These are phyloP conservation scores for Phytophthora multivora DNA, from an alignment of 352 stramenopile genomes.

Conservation along the genomic window DNA sequence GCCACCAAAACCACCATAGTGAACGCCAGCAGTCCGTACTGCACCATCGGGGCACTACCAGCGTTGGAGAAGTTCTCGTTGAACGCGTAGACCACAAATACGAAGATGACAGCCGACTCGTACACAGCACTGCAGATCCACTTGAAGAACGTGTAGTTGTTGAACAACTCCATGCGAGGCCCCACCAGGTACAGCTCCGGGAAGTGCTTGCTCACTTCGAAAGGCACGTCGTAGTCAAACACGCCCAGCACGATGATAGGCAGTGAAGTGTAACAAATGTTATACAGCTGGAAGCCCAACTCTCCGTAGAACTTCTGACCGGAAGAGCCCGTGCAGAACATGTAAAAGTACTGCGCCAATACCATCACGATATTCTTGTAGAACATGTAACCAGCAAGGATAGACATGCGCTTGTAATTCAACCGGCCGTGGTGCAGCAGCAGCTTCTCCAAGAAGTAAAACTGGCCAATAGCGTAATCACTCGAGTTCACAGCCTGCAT, in stretches of 20 bases:
- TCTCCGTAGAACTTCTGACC: constrained; percentile 88
- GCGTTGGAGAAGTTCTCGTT: constrained; percentile 74
- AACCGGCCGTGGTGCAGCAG: constrained; percentile 97
- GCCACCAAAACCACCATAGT: constrained; percentile 93
- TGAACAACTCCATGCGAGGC: constrained; percentile 80
- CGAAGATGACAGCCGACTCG: constrained; percentile 69
- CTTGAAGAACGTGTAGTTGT: constrained; percentile 84
- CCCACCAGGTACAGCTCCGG: constrained; percentile 81
- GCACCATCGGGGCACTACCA: constrained; percentile 89
- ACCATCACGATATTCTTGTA: constrained; percentile 98
- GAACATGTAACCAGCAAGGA: constrained; percentile 97
- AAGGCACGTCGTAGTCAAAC: constrained; percentile 85
- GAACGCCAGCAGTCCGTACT: constrained; percentile 94
- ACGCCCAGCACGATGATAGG: constrained; percentile 89
- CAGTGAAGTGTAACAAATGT: constrained; percentile 93
- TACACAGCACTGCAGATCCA: constrained; percentile 85
- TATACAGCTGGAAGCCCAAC: constrained; percentile 89
- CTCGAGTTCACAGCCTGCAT: constrained; percentile 96
- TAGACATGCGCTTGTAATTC: constrained; percentile 97
- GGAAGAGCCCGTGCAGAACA: constrained; percentile 92
- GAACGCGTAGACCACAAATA: constrained; percentile 75
- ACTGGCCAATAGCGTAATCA: constrained; percentile 98
- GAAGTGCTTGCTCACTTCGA: constrained; percentile 60
- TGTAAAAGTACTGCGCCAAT: constrained; percentile 91
- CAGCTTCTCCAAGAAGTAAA: constrained; percentile 94